Evolutionary conservation across 2,329 filamentous ascomycete species (phyloP).

Genomic region (Alternaria infectoria): DNA sequence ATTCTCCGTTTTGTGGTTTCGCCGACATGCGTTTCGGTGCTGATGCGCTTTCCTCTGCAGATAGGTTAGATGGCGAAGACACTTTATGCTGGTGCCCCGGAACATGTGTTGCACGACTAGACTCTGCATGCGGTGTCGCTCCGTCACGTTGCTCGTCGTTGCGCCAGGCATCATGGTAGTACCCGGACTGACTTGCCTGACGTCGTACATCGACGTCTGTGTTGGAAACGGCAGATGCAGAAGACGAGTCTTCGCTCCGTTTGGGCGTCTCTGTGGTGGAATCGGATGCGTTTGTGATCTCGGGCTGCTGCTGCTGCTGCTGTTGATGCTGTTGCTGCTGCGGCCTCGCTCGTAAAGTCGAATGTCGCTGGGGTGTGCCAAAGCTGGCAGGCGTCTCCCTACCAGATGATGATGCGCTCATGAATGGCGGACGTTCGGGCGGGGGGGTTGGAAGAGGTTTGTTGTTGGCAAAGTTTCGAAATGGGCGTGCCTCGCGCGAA

Average conservation of each 20-base stretch:
- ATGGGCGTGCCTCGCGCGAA: slow-evolving; percentile 40
- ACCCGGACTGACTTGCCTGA: slow-evolving; percentile 23
- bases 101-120: slow-evolving; percentile 16
- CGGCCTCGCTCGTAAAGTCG: slow-evolving; percentile 19
- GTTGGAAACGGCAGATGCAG: slow-evolving; percentile 12
- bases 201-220: slow-evolving; percentile 26
- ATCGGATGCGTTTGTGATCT: slow-evolving; percentile 24
- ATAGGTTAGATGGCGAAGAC: slow-evolving; percentile 15
- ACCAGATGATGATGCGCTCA: slow-evolving; percentile 23
- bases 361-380: slow-evolving; percentile 20
- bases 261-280: slow-evolving; percentile 28
- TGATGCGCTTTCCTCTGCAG: slow-evolving; percentile 17
- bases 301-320: slow-evolving; percentile 17
- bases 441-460: slow-evolving; percentile 46
- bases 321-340: slow-evolving; percentile 1
- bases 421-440: slow-evolving; percentile 36
- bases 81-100: slow-evolving; percentile 21
- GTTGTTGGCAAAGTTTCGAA: slow-evolving; percentile 43
- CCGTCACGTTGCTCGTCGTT: slow-evolving; percentile 25
- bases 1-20: slow-evolving; percentile 24
- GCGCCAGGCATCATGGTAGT: slow-evolving; percentile 31
- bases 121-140: slow-evolving; percentile 17
- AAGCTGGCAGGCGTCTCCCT: slow-evolving; percentile 22
- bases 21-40: slow-evolving; percentile 13
- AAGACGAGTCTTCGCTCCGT: slow-evolving; percentile 22